phyloP scores from a whole-genome alignment of 1,139 yeast genomes.

The Geotrichum australiense region DNA sequence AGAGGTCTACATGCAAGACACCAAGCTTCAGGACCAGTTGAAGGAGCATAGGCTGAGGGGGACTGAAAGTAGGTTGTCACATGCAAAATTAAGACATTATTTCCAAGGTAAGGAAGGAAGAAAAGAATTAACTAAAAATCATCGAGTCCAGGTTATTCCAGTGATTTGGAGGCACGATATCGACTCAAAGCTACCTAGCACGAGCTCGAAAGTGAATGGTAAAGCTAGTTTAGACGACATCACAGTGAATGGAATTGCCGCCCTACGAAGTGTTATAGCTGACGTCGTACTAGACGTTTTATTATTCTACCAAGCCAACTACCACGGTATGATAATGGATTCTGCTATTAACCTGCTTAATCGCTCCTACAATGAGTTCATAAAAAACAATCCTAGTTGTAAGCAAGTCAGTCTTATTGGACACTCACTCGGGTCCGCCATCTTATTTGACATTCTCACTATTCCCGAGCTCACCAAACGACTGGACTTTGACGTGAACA shows the following conservation, averaged over 20 bases:
- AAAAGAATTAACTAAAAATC: constrained; percentile 30
- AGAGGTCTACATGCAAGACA: constrained; percentile 45
- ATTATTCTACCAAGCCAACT: constrained; percentile 66
- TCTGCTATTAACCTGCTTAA: constrained; percentile 60
- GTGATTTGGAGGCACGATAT: constrained; percentile 33
- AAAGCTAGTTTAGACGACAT: constrained; percentile 62
- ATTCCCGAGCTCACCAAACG: constrained; percentile 24
- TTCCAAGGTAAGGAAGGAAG: background rate
- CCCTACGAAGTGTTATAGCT: constrained; percentile 68
- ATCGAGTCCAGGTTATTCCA: constrained; percentile 53
- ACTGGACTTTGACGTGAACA: constrained; percentile 61
- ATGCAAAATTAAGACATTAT: background rate
- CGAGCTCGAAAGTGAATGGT: constrained; percentile 23
- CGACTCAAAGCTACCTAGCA: constrained; percentile 18
- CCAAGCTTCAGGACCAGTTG: constrained; percentile 30
- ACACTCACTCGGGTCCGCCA: constrained; percentile 84
- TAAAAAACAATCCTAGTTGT: constrained; percentile 57
- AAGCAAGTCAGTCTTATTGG: constrained; percentile 71
- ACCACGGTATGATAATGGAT: constrained; percentile 51
- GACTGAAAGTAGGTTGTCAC: constrained; percentile 6
- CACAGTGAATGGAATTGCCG: constrained; percentile 69
- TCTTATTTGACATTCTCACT: constrained; percentile 63
- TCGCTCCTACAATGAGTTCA: constrained; percentile 49
- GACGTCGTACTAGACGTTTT: constrained; percentile 82
- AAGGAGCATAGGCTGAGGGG: constrained; percentile 3